Base-by-base conservation (phyloP, 2,329 filamentous ascomycete genomes). In the Colletotrichum trifolii region DNA sequence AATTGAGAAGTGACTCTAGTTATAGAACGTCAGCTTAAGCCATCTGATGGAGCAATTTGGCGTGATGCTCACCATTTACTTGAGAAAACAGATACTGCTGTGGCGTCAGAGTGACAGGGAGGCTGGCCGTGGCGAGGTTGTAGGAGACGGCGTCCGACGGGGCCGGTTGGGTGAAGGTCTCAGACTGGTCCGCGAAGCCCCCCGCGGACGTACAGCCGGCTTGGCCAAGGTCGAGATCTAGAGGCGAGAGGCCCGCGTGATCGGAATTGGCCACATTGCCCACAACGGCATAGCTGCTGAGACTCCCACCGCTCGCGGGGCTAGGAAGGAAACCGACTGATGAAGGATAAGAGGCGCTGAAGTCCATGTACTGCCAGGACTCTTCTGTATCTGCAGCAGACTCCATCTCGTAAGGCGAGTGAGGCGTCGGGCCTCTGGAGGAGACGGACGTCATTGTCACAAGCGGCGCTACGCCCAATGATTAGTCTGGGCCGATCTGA, bases 201-300 rank as follows among this genome's bases (percentile, higher is more conserved):
- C 25, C 76, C 11, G 74, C 72, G 8, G 77, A 69, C 15, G 78
- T 73, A 66, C 76, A 76, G 54, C 71, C 65, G 8, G 74, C 70
- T 46, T 77, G 74, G 38, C 81, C 78, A 67, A 78, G 72, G 47
- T 83, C 78, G 8, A 80, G 68, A 48, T 79, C 74, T 25, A 82
- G 69, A 3, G 82, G 83, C 25, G 83, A 84, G 43, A 81, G 69
- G 45, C 71, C 74, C 35, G 71, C 70, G 46, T 73, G 73, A 13
- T 74, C 76, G 38, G 69, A 69, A 40, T 69, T 72, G 34, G 71
- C 73, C 13, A 72, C 69, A 67, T 79, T 78, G 36, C 79, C 77
- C 50, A 86, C 73, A 47, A 86, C 73, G 11, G 77, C 78, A 73
- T 81, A 87, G 25, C 84, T 84, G 42, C 78, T 80, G 69, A 87